phyloP scores from a whole-genome alignment of 139 green algal species.

The Haematococcus lacustris region DNA sequence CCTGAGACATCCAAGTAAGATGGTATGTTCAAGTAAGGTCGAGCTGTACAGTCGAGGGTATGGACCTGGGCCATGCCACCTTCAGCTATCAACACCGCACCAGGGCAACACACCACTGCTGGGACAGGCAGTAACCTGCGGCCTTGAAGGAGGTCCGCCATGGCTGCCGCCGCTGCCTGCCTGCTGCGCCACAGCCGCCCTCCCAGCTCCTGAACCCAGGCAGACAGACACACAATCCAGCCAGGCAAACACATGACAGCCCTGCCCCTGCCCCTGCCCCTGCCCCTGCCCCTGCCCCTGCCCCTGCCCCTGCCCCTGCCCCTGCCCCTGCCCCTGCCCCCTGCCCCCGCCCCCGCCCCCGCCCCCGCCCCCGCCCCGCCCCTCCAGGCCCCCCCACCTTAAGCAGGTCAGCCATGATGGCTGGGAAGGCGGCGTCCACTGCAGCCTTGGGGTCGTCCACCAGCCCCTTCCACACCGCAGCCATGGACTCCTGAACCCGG shows the following conservation, averaged over 20 bases:
- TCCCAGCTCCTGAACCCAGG: constrained; percentile 56
- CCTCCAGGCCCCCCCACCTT: constrained; percentile 52
- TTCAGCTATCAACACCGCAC: too few species aligned
- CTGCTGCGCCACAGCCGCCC: constrained; percentile 76
- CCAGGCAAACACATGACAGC: too few species aligned
- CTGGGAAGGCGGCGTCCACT: constrained; percentile 49
- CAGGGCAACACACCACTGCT: too few species aligned
- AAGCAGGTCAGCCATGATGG: constrained; percentile 55
- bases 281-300: constrained; percentile 66
- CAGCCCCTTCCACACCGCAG: constrained; percentile 72
- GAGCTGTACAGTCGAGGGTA: too few species aligned
- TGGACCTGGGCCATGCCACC: too few species aligned
- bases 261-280: constrained; percentile 56
- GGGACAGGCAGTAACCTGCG: too few species aligned
- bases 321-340: constrained; percentile 1
- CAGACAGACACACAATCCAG: constrained; percentile 41
- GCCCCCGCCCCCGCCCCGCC: constrained; percentile 20
- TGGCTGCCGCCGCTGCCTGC: constrained; percentile 60
- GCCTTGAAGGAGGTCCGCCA: constrained; percentile 75
- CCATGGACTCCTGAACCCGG: constrained; percentile 70
- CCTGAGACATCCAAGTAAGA: too few species aligned
- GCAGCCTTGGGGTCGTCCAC: constrained; percentile 54
- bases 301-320: constrained; percentile 13
- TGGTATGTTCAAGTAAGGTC: too few species aligned
- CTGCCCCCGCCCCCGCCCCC: constrained; percentile 63